A percentile compares a stretch with the other conserved stretches of the same genome.
phyloP scores from a whole-genome alignment of 371 early-diverging fungal species.

The Mucor piriformis region DNA sequence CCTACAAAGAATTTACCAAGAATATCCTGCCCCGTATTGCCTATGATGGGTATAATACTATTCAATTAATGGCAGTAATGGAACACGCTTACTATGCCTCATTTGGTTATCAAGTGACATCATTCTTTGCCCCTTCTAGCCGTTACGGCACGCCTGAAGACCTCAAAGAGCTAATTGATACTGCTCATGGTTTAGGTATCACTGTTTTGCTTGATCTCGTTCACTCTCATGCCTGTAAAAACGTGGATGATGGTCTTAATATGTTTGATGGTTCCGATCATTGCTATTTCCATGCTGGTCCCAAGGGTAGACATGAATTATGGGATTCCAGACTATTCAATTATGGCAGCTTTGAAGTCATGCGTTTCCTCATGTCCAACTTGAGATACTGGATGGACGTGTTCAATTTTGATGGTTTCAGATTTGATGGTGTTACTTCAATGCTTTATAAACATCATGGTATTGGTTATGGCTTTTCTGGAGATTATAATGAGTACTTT shows the following conservation, averaged over 20 bases:
- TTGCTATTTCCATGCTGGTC: constrained; percentile 93
- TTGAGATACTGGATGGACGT: constrained; percentile 90
- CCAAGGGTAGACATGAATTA: constrained; percentile 84
- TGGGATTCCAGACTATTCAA: constrained; percentile 97
- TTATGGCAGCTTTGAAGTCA: constrained; percentile 86
- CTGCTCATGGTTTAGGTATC: constrained; percentile 90
- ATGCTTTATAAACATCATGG: constrained; percentile 97
- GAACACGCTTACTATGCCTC: constrained; percentile 98
- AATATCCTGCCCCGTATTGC: constrained; percentile 89
- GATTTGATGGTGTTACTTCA: constrained; percentile 96
- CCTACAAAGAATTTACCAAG: constrained; percentile 85
- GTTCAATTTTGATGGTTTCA: constrained; percentile 94
- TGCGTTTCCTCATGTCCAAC: constrained; percentile 93
- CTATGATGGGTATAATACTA: constrained; percentile 89
- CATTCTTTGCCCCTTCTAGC: constrained; percentile 89
- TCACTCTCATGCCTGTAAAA: constrained; percentile 96
- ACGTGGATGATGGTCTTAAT: constrained; percentile 93
- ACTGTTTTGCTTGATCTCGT: constrained; percentile 93
- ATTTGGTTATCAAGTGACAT: constrained; percentile 97
- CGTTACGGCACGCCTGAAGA: constrained; percentile 94
- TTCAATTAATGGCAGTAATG: constrained; percentile 98
- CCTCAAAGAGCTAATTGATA: constrained; percentile 85
- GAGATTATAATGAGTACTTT: constrained; percentile 94
- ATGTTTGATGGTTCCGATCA: constrained; percentile 95
- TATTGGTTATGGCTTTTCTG: constrained; percentile 91